A percentile compares a stretch with the other conserved stretches of the same genome.
phyloP scores from a whole-genome alignment of 345 rosid species.

The Clausena lansium region DNA sequence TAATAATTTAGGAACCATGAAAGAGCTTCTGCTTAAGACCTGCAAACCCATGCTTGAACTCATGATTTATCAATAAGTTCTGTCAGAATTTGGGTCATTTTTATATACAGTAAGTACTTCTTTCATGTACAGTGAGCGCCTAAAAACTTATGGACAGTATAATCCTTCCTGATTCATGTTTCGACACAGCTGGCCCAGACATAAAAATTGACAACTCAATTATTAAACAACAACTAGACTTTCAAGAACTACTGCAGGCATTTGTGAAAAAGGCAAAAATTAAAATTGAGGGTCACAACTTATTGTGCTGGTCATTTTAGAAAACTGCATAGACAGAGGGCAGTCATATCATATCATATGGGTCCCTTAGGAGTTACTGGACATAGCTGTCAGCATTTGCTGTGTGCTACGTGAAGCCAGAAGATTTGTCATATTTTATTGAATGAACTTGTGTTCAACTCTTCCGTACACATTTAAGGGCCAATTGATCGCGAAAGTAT shows the following conservation, averaged over 20 bases:
- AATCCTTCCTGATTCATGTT: conserved; percentile 26
- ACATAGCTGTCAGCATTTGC: conserved; percentile 8
- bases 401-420: conserved; percentile 1
- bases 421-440: conserved; percentile 8
- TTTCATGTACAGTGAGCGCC: conserved; percentile 12
- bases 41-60: conserved; percentile 28
- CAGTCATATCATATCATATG: background rate
- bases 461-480: conserved; percentile 20
- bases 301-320: conserved; percentile 5
- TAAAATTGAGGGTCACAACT: background rate
- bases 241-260: conserved; percentile 3
- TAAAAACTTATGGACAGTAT: conserved; percentile 18
- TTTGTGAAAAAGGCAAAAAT: conserved; percentile 9
- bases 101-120: background rate
- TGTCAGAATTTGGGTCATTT: background rate
- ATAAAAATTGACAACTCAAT: conserved; percentile 32
- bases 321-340: background rate
- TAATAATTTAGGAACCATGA: conserved; percentile 39
- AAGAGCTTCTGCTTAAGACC: conserved; percentile 34
- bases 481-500: conserved; percentile 17
- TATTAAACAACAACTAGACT: conserved; percentile 25
- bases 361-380: conserved; percentile 14
- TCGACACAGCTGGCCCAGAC: conserved; percentile 40
- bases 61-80: conserved; percentile 16
- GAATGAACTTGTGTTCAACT: background rate